Conservation (phyloP, 345 rosid genomes). For the Arabidopsis suecica region DNA sequence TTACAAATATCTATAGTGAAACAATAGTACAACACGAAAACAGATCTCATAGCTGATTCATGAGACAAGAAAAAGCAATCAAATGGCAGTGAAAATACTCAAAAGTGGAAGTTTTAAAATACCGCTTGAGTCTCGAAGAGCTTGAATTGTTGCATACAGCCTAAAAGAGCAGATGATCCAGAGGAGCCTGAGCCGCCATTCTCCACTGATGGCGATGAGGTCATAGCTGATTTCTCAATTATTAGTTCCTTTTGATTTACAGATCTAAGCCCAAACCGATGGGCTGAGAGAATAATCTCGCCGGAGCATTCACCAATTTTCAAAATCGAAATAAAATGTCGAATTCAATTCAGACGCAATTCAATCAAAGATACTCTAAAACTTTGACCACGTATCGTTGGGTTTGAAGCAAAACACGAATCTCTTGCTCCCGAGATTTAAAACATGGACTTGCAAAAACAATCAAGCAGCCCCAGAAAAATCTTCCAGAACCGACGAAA, state of each 20-base stretch:
- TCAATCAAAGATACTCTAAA: not conserved
- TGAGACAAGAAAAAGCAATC: not conserved
- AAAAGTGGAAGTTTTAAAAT: not conserved
- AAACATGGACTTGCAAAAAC: not conserved
- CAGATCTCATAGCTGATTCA: not conserved
- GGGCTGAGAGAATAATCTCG: slow-evolving; percentile 22
- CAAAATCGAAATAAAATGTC: not conserved
- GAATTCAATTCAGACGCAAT: not conserved
- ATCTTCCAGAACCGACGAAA: not conserved
- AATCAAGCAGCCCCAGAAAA: not conserved
- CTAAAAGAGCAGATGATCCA: slow-evolving; percentile 29
- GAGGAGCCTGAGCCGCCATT: slow-evolving; percentile 34
- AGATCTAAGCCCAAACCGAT: slow-evolving; percentile 35
- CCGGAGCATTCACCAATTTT: slow-evolving; percentile 27
- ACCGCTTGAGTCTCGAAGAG: slow-evolving; percentile 49
- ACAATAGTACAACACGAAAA: not conserved
- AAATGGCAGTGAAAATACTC: not conserved
- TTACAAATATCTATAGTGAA: not conserved
- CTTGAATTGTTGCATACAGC: slow-evolving; percentile 46
- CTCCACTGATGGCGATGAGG: slow-evolving; percentile 35
- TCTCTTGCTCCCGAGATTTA: not conserved
- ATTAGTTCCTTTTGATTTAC: not conserved
- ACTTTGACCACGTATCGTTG: not conserved
- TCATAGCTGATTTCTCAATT: slow-evolving; percentile 22
- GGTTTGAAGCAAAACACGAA: not conserved